Base-by-base conservation (phyloP, 2,329 filamentous ascomycete genomes). In the Trichophyton mentagrophytes region DNA sequence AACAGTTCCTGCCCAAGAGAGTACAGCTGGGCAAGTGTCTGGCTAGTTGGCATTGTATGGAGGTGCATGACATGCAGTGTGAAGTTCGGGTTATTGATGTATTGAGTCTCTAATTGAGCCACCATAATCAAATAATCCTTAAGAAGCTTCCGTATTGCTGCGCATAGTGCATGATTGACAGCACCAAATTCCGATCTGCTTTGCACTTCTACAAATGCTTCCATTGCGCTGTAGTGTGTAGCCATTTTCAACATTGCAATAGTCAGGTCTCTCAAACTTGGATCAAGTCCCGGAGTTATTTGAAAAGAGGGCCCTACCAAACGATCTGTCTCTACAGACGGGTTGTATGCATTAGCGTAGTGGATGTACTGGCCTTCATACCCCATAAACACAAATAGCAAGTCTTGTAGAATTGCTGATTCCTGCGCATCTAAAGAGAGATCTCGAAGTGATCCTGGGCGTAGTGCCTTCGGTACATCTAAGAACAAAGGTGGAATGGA, bases 351-450 rank as follows among this genome's bases (percentile, higher is more conserved):
- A 66, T 89, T 87, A 62, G 82, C 82, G 70, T 90, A 97, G 60
- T 89, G 88, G 64, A 99, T 88, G 71, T 97, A 97, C 72, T 96
- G 90, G n/a, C 93, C 93, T 74, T 99, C 93, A 65, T 90, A 96
- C 25, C 93, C 93, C 91, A 99, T 96, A 68, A 97, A 95, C 3
- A 95, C 90, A 70, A 92, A 96, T 40, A 97, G 75, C 15, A 99
- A 76, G 68, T 99, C 93, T 67, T 96, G 91, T 49, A 97, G 79
- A 55, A 99, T 87, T 7, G 85, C 88, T 25, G 85, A 83, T 75
- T 99, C 93, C 72, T 99, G 93, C 1, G 83, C 82, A 65, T 95
- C 87, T 30, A 95, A 77, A 0, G 85, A 85, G 62, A 97, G 76
- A 61, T 88, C 84, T 61, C 81, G 78, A 15, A 97, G 78, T 5